Evolutionary conservation across 139 green algal genomes (phyloP).

Genomic region (Tetradesmus lagerheimii): DNA sequence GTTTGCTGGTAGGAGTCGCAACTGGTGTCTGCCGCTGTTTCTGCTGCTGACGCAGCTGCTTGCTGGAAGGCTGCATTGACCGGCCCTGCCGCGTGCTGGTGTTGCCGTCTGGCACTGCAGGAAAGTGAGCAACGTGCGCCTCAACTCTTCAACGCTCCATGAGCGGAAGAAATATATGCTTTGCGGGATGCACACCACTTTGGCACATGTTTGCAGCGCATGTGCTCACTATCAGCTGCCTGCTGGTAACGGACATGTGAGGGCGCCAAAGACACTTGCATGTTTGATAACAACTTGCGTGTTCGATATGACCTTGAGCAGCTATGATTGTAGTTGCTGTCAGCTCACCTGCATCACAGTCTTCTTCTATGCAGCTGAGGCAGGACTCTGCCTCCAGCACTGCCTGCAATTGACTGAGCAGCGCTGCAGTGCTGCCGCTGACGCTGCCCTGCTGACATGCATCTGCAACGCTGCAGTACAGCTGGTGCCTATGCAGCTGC

Average conservation of each 20-base stretch:
- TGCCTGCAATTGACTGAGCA: conserved; percentile 31
- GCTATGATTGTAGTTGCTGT: neutral
- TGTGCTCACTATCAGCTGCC: too few relatives aligned
- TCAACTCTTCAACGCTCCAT: too few relatives aligned
- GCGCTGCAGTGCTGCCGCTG: neutral
- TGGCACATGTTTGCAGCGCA: neutral
- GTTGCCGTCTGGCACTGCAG: neutral
- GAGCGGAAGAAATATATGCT: too few relatives aligned
- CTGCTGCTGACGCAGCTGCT: neutral
- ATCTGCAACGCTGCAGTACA: conserved; percentile 40
- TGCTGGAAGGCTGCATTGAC: neutral
- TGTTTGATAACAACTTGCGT: too few relatives aligned
- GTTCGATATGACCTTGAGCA: too few relatives aligned
- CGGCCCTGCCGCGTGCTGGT: neutral
- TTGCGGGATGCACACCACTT: too few relatives aligned
- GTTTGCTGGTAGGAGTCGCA: neutral
- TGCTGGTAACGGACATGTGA: too few relatives aligned
- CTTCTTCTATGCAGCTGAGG: conserved; percentile 4
- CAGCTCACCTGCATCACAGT: neutral
- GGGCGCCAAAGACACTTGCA: too few relatives aligned
- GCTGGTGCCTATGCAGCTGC: conserved; percentile 25
- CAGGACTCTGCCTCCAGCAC: conserved; percentile 40
- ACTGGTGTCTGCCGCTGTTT: neutral
- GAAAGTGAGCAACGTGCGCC: too few relatives aligned
- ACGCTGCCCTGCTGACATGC: conserved; percentile 1